Evolutionary conservation across 2,329 filamentous ascomycete species (phyloP).

Genomic region (Ceratocystis cubensis): DNA sequence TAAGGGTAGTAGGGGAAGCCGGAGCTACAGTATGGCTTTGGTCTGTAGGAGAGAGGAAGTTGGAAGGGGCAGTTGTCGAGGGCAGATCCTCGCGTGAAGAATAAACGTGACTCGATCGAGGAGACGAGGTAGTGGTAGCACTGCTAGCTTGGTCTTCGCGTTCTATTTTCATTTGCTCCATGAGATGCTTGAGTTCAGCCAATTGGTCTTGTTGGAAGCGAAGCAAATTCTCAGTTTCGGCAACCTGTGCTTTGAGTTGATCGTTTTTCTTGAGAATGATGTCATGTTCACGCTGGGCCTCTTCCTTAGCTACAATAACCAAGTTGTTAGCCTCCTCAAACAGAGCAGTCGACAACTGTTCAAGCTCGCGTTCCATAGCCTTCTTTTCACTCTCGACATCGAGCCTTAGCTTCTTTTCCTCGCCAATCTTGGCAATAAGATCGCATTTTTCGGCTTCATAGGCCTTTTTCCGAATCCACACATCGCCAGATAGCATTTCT

Average conservation of each 20-base stretch:
- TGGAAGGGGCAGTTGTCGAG: conserved; percentile 24
- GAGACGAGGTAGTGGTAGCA: conserved; percentile 63
- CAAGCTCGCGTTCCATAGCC: conserved; percentile 82
- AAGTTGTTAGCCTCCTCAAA: conserved; percentile 98
- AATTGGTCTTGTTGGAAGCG: conserved; percentile 89
- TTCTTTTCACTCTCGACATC: conserved; percentile 68
- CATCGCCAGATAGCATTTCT: conserved; percentile 58
- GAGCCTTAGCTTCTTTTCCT: conserved; percentile 52
- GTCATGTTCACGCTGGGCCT: conserved; percentile 75
- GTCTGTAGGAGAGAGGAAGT: conserved; percentile 20
- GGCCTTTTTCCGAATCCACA: conserved; percentile 61
- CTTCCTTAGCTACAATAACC: conserved; percentile 74
- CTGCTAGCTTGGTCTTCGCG: conserved; percentile 58
- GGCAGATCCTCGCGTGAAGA: conserved; percentile 35
- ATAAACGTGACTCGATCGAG: conserved; percentile 60
- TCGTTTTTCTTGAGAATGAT: conserved; percentile 72
- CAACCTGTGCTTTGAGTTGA: conserved; percentile 70
- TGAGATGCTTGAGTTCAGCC: conserved; percentile 76
- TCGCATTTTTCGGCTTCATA: conserved; percentile 59
- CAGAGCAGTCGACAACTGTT: conserved; percentile 78
- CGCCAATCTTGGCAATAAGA: conserved; percentile 45
- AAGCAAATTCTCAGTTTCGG: conserved; percentile 74
- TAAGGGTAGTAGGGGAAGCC: conserved; percentile 57
- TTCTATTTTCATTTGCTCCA: conserved; percentile 71
- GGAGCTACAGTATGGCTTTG: conserved; percentile 30